Evolutionary conservation across 2,329 filamentous ascomycete species (phyloP), one percentile per base, ranked within the genome.

Genomic region (Sphaceloma murrayae): DNA sequence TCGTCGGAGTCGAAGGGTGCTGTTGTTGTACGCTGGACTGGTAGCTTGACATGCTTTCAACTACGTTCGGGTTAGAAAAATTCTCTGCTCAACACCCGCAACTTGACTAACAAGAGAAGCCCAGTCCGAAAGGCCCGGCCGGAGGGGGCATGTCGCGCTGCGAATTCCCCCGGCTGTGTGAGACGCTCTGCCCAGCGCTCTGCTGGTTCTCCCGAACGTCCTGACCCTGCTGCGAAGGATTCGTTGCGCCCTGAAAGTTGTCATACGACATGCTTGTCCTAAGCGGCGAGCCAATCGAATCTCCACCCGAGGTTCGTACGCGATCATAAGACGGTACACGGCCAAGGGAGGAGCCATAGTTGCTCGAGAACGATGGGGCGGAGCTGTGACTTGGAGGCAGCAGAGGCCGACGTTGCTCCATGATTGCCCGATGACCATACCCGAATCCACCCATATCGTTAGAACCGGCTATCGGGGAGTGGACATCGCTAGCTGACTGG

Each of bases 261-360:
- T 54, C 61, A 49, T 69, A 69, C 24, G 65, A 68, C 57, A 69
- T 65, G 56, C 65, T 69, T 5, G 65, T 62, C 44, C 67, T 58
- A 10, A 70, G 54, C 2, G 67, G 66, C 9, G 67, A 68, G 22
- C 62, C 61, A 3, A 66, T 54, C 4, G 64, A 60, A 48, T 69
- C 67, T 22, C 62, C 64, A 22, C 63, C 56, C 16, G 59, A 60
- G 39, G 67, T 58, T 34, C 53, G 53, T 17, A 67, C 57, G 26
- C 65, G 58, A 48, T 69, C 67, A 44, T 68, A 65, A 4, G 67
- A 53, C 5, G 65, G 61, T 11, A 67, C 54, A 16, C 67, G 61
- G 19, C 36, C 36, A 5, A 40, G 27, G 9, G 22, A 17, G 3
- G 36, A 26, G 14, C 36, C 36, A 14, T 29, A 34, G 10, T 10